Base-by-base conservation (phyloP, 1,284 basidiomycete species). In the Irpex sp. region DNA sequence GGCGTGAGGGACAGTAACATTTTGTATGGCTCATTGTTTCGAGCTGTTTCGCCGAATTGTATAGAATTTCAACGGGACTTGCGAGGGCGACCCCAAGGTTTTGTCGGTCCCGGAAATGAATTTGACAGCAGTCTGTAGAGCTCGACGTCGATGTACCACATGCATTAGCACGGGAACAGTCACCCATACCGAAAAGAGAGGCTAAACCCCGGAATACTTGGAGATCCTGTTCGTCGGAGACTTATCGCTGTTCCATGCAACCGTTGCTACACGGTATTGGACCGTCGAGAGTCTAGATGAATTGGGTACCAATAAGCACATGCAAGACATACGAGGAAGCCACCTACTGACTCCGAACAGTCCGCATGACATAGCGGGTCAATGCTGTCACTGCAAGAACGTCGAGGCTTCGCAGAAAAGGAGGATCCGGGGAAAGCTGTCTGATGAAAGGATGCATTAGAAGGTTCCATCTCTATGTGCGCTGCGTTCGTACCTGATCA, bases 181-280 rank as follows among this genome's bases (percentile, higher is more conserved):
- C 2, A 48, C 40, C 47, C 21, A 19, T 40, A 52, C 17, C 31
- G 19, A 56, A 36, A n/a, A 31, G 26, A 8, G 19, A 36, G 61
- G 21, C 54, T 47, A 57, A 62, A 57, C 61, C 37, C 55, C 61
- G 61, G 55, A 49, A 57, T n/a, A 58, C 31, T 13, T 8, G 21
- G 17, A 26, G 34, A n/a, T 34, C 37, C 17, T 9, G 26, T 47
- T 52, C 47, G 34, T 62, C 61, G 61, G 61, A 9, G 61, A 62
- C n/a, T 62, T 62, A 8, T 62, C 61, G 61, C 61, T 62, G n/a
- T 49, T n/a, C 31, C 5, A 34, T 52, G 19, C 15, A 34, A 47
- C 37, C 54, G 26, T 31, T 13, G 26, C 54, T 15, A 37, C 54
- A 37, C 15, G 15, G 17, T 11, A 34, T 34, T 34, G 31, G 31